phyloP scores from a whole-genome alignment of 495 filamentous ascomycete genomes.

The Geoglossum glabrum region DNA sequence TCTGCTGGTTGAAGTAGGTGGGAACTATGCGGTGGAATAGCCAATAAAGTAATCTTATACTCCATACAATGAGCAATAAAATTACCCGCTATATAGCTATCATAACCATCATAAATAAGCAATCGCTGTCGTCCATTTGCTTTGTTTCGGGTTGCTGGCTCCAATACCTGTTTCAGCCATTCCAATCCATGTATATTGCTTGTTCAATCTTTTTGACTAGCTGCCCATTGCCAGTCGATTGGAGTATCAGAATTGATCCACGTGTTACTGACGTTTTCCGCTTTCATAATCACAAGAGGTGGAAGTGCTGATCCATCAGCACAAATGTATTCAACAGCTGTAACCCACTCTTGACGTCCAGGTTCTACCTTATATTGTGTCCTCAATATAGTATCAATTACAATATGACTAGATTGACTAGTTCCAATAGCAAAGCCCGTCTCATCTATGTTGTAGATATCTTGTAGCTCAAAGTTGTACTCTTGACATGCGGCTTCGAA shows the following conservation, averaged over 20 bases:
- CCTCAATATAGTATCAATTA: too few species aligned
- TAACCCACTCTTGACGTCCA: too few species aligned
- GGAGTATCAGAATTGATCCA: not conserved
- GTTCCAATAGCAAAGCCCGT: too few species aligned
- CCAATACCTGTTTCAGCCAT: conserved; percentile 5
- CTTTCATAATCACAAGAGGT: too few species aligned
- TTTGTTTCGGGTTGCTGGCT: conserved; percentile 9
- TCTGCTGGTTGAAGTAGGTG: too few species aligned
- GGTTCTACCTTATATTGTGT: too few species aligned
- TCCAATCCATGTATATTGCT: conserved; percentile 8
- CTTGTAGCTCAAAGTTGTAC: too few species aligned
- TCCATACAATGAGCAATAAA: conserved; percentile 3
- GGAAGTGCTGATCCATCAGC: too few species aligned
- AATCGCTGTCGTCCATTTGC: conserved; percentile 4
- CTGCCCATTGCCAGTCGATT: not conserved
- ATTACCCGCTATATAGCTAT: conserved; percentile 4
- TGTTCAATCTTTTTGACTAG: conserved; percentile 5
- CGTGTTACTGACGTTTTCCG: not conserved
- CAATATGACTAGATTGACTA: too few species aligned
- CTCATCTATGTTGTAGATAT: too few species aligned
- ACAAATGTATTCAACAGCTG: too few species aligned
- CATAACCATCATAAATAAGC: conserved; percentile 6
- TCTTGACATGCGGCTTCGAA: too few species aligned
- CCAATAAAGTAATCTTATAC: conserved; percentile 3
- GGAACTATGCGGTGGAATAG: conserved; percentile 4